Base-by-base conservation (phyloP, 805 yeast species). In the Wickerhamiella sorbophila region DNA sequence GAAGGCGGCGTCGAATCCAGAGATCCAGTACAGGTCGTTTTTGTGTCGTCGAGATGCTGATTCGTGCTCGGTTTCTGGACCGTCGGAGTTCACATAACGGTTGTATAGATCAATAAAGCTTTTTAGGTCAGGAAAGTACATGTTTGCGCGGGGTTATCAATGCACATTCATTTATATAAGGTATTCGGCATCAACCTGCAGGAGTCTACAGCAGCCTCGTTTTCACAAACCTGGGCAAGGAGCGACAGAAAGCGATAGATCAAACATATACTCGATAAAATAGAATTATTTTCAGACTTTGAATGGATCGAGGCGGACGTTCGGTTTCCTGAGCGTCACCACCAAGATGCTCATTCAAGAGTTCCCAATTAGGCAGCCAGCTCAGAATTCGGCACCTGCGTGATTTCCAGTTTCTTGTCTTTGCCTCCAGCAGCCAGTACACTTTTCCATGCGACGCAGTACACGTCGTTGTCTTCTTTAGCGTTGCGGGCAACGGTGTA, bases 361-460 rank as follows among this genome's bases (percentile, higher is more conserved):
- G n/a, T n/a, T n/a, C n/a, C n/a, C n/a, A n/a, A n/a, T n/a, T n/a
- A n/a, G n/a, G n/a, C n/a, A n/a, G n/a, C n/a, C n/a, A n/a, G n/a
- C 18, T 33, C 29, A 21, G 34, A 24, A 9, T 55, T 58, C 36
- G 57, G 52, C 31, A 66, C 64, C 51, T 62, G 61, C 59, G 84
- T 86, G 49, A 91, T 79, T 63, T 88, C 96, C 44, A 91, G 68
- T 67, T 83, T 80, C 61, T 88, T 91, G 63, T 87, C 96, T 60
- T 80, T 80, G 50, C 97, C 98, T 54, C 91, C 97, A 62, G 94
- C 79, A 32, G 85, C 74, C 48, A 91, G 81, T 36, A 96, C 94
- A 44, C 80, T 73, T 26, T 58, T 56, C 97, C 97, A 91, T 52
- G 74, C 78, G 40, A 85, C 88, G 26, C 82, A 84, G 58, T 86